Percentiles rank a stretch among this genome's conserved stretches.
Evolutionary conservation across 2,329 filamentous ascomycete species (phyloP).

Genomic region (Pseudogymnoascus sp.): DNA sequence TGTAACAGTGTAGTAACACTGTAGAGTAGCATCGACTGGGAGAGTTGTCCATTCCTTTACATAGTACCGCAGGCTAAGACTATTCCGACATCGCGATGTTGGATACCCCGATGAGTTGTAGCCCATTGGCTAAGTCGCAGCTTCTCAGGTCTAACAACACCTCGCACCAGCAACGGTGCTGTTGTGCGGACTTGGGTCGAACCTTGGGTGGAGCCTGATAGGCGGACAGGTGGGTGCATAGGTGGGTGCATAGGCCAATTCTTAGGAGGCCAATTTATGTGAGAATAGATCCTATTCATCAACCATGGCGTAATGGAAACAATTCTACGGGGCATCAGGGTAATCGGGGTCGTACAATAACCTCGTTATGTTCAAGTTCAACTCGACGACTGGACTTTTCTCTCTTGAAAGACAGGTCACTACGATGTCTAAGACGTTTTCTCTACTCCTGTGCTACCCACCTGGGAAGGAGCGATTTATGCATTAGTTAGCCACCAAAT

Average conservation of each 20-base stretch:
- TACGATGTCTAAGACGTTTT: neutral
- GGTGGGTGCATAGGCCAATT: neutral
- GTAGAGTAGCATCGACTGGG: neutral
- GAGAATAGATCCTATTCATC: neutral
- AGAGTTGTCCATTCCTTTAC: neutral
- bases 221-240: neutral
- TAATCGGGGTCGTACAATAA: neutral
- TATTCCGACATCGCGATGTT: neutral
- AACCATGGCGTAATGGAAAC: neutral
- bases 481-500: neutral
- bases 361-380: neutral
- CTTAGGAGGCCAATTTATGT: neutral
- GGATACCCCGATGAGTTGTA: neutral
- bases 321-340: neutral
- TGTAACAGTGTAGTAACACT: neutral
- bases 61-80: neutral
- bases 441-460: neutral
- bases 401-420: slow-evolving; percentile 2
- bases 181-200: neutral
- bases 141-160: neutral
- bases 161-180: neutral
- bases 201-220: neutral
- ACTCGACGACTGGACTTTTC: neutral
- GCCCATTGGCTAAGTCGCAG: neutral
- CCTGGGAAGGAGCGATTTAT: neutral